A percentile compares a stretch with the other conserved stretches of the same genome.
These are phyloP conservation scores for Lactarius indigo DNA, from an alignment of 768 basidiomycete genomes.

Conservation along the genomic window DNA sequence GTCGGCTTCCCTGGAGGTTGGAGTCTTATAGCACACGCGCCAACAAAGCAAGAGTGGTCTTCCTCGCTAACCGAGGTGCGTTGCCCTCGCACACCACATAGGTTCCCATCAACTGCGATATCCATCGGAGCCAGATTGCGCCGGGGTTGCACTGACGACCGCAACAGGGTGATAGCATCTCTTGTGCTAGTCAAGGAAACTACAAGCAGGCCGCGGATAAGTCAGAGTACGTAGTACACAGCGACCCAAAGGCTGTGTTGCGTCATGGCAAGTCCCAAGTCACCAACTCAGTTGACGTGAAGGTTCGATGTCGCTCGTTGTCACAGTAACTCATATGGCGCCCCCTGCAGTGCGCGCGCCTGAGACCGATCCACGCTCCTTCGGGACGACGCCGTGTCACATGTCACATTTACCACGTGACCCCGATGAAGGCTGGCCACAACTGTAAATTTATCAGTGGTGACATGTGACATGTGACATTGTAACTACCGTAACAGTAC, in stretches of 20 bases:
- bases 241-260: neutral
- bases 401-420: neutral
- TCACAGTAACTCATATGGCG: neutral
- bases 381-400: too few relatives aligned
- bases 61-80: neutral
- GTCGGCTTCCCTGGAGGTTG: neutral
- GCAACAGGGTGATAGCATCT: neutral
- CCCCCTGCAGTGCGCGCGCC: too few relatives aligned
- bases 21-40: slow-evolving; percentile 13
- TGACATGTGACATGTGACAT: too few relatives aligned
- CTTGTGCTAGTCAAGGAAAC: neutral
- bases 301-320: neutral
- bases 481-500: neutral
- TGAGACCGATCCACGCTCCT: too few relatives aligned
- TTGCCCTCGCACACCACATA: neutral
- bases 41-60: neutral
- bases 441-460: too few relatives aligned
- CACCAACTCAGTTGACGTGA: neutral
- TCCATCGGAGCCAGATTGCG: neutral
- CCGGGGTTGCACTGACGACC: neutral
- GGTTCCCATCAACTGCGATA: slow-evolving; percentile 6
- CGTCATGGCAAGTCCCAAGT: neutral
- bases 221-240: neutral
- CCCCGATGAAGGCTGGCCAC: neutral
- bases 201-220: neutral